Base-by-base conservation (phyloP, 208 protist species). In the Leishmania tropica region DNA sequence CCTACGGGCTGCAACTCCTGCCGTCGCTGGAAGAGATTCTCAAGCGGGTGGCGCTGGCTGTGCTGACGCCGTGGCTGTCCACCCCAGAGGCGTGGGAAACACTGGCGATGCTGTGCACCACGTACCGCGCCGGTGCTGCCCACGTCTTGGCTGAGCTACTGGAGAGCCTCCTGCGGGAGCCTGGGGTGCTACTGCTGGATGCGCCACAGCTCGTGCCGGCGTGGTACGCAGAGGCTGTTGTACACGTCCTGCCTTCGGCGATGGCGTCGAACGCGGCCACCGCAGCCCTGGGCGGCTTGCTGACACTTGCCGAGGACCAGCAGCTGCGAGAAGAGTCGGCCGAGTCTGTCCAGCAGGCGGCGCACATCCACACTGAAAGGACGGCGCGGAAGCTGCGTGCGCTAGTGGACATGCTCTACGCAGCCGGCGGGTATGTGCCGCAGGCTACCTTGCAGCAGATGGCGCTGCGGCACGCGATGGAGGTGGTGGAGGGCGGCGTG, bases 401-500 rank as follows among this genome's bases (percentile, higher is more conserved):
- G 37, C 79, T 95, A 81, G 75, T 78, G 28, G 82, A 88, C 42
- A 81, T 94, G 68, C 37, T 95, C 21, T 62, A 85, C 72, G 87
- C 90, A 6, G 48, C 83, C 31, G 92, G 90, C 6, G 84, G 64
- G 28, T 89, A 88, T 81, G 60, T 95, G 67, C 73, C 79, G 37
- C 7, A 83, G 24, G 58, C 78, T 3, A 83, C 84, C 76, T 88
- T 95, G 73, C 88, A 90, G 79, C 89, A 85, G n/a, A 60, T 83
- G 13, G 84, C 85, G 42, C 78, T 92, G 60, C 90, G 92, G 28
- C 90, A 90, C 75, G 75, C 83, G 8, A 74, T 88, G 79, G 92
- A 95, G 76, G 87, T 95, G 37, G 74, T 95, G 31, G 76, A 89
- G 24, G 71, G 78, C 10, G 92, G 90, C 35, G 76, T 95, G 42